Conservation (phyloP, 2,329 filamentous ascomycete species). For the Cladophialophora chaetospira region DNA sequence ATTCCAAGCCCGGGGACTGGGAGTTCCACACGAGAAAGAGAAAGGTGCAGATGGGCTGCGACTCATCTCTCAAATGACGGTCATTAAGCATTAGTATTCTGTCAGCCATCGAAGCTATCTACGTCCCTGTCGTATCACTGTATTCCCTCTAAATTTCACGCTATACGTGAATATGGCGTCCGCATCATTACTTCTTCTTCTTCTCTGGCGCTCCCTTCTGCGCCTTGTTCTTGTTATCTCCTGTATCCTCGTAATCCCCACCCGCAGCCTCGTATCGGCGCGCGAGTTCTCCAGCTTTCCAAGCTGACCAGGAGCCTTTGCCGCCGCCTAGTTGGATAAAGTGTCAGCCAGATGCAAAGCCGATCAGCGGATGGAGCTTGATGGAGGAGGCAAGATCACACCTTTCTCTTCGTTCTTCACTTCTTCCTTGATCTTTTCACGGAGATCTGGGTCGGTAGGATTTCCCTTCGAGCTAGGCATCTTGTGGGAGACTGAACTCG, state of each 20-base stretch:
- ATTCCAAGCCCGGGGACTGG: too few relatives aligned
- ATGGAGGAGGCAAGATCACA: background rate
- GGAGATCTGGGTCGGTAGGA: constrained; percentile 30
- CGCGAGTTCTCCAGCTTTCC: constrained; percentile 32
- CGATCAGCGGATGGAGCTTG: background rate
- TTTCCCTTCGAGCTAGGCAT: constrained; percentile 32
- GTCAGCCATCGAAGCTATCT: too few relatives aligned
- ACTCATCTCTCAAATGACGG: too few relatives aligned
- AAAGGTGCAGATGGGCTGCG: too few relatives aligned
- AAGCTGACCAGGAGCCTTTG: constrained; percentile 32
- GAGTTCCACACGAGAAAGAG: too few relatives aligned
- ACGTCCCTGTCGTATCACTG: too few relatives aligned
- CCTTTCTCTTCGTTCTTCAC: constrained; percentile 31
- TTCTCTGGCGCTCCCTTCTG: constrained; percentile 32
- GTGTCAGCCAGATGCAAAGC: background rate
- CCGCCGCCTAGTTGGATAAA: constrained; percentile 19
- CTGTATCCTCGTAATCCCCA: constrained; percentile 30
- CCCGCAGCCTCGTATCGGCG: constrained; percentile 28
- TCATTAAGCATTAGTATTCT: too few relatives aligned
- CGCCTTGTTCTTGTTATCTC: constrained; percentile 31
- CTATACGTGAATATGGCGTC: too few relatives aligned
- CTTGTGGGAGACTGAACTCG: too few relatives aligned
- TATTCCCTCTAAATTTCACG: too few relatives aligned
- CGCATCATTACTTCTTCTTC: constrained; percentile 15
- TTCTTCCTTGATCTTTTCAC: constrained; percentile 33